Evolutionary conservation across 2,329 filamentous ascomycete species (phyloP), one percentile per base, ranked within the genome.

Genomic region (Fusarium sp.): DNA sequence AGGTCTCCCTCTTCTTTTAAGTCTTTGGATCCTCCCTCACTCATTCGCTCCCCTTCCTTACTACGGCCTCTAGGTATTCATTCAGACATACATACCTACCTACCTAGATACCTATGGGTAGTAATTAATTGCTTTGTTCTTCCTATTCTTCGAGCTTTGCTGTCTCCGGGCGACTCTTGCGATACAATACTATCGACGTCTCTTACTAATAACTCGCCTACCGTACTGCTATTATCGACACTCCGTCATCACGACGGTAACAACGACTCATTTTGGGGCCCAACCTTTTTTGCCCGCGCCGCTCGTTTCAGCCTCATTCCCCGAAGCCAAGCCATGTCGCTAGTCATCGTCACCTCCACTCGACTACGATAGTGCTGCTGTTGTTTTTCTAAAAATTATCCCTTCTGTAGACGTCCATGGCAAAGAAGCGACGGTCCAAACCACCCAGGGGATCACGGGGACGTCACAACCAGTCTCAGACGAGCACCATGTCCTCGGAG

Each of bases 401-500:
- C 38, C 29, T 52, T 59, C 59, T 47, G 55, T 50, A 59, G 45
- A 56, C 63, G 34, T 79, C 79, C 38, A 85, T 81, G 62, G 79
- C 83, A 58, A 79, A 75, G 58, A 78, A 76, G 64, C 77, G 76
- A 59, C 77, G 76, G 51, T 63, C 68, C 32, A 77, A 77, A 62
- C 77, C 74, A 64, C 69, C 70, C 62, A 76, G 73, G 69, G 73
- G 68, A 63, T 68, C 73, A 56, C 70, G 70, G 55, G 62, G 56
- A 55, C 59, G 51, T 69, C 68, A 73, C 68, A 65, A 72, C 34
- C 70, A 63, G 54, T 75, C 72, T 42, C 68, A 75, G 50, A 72
- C 71, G 47, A 76, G 68, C 73, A 76, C 72, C 32, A 77, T 79
- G 75, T 79, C 77, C 44, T 78, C 78, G 27, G 77, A 79, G 52